These are phyloP conservation scores for Vanrija humicola DNA, from an alignment of 1,284 basidiomycete species.

Conservation along the genomic window DNA sequence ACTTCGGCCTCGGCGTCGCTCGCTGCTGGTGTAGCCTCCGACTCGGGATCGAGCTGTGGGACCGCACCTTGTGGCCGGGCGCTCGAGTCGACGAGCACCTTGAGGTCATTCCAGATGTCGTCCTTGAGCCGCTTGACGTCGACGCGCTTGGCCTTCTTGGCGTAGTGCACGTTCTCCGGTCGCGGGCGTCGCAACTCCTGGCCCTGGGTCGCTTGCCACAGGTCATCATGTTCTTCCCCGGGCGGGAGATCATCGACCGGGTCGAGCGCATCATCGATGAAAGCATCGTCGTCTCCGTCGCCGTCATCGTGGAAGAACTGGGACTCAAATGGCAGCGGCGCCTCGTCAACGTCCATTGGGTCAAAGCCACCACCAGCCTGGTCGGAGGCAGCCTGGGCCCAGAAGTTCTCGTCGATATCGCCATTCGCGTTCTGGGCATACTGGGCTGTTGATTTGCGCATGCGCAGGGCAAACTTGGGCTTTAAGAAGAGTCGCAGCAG, in stretches of 20 bases:
- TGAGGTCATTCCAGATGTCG: constrained; percentile 91
- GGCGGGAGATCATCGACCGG: constrained; percentile 43
- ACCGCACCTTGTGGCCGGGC: background rate
- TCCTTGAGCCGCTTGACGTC: constrained; percentile 97
- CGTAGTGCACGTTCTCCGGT: constrained; percentile 89
- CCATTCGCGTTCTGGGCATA: constrained; percentile 56
- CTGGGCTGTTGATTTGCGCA: constrained; percentile 57
- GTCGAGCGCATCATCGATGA: constrained; percentile 57
- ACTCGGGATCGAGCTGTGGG: background rate
- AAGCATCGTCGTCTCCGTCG: constrained; percentile 73
- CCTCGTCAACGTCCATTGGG: constrained; percentile 59
- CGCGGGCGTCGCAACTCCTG: constrained; percentile 68
- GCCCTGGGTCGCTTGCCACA: constrained; percentile 74
- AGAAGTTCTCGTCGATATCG: constrained; percentile 89
- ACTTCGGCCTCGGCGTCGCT: constrained; percentile 4
- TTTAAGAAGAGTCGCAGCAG: constrained; percentile 91
- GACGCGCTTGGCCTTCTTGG: constrained; percentile 92
- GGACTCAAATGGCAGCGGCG: constrained; percentile 76
- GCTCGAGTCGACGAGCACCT: constrained; percentile 57
- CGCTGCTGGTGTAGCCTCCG: background rate
- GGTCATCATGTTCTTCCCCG: constrained; percentile 68
- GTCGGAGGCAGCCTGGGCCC: constrained; percentile 85
- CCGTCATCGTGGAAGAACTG: constrained; percentile 96
- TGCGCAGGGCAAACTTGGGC: constrained; percentile 82
- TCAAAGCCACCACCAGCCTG: constrained; percentile 56